Evolutionary conservation across 441 rosid genomes (phyloP), one percentile per base, ranked within the genome.

Genomic region (Pelargonium citronellum): DNA sequence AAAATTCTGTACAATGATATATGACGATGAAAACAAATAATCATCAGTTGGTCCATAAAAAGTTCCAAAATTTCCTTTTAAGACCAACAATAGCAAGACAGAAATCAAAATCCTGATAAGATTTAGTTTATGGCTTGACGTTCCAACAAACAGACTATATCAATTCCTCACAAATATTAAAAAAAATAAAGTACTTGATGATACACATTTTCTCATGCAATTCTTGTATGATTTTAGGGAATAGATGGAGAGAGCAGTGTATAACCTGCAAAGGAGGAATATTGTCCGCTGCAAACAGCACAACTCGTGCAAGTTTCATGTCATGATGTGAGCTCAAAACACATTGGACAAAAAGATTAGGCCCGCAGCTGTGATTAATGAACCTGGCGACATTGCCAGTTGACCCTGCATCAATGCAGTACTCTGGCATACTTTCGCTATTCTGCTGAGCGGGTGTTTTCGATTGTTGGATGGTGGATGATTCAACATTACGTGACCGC

Each of bases 341-440:
- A 67, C 96, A 85, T 60, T 90, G 96, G 16, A 95, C 95, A 76
- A 89, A 95, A n/a, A 95, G 85, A 74, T 95, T 95, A 13, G 99
- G 99, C 80, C 84, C 92, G 16, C 99, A 95, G 67, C 97, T 91
- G 74, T 91, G 97, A 71, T 95, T 95, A 24, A 95, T 87, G 77
- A 89, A 95, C 81, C 97, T 86, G 7, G 99, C 94, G 73, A 89
- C 34, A 74, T 89, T 95, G 79, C 99, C 99, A 69, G 8, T 67
- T 3, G 89, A 75, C 63, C 91, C 91, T 22, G 96, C 97, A 75
- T 95, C 97, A 67, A 94, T 90, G 83, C 96, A 90, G 73, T 80
- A 95, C 74, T 95, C 99, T 1, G 99, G 96, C 19, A 47, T 71
- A 78, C 39, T 84, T 65, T 91, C 95, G 43, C 67, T 51, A 73